Base-by-base conservation (phyloP, 2,329 filamentous ascomycete species). In the Botrytis sinoallii region DNA sequence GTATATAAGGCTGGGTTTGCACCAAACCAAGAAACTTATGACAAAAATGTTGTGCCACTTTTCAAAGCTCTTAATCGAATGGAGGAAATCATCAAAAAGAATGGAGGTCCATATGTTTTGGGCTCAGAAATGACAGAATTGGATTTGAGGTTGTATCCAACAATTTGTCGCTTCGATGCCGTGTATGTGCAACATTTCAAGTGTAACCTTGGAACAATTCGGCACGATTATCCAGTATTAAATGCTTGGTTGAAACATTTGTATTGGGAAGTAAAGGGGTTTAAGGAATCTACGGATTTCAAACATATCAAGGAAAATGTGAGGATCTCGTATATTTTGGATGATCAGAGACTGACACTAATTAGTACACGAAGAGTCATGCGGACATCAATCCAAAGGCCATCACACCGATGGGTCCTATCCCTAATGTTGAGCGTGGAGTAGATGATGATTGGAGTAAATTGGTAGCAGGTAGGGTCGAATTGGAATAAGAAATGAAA, bases 361-460 rank as follows among this genome's bases (percentile, higher is more conserved):
- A 81, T 97, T 88, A 96, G 82, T 96, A 98, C 84, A 98, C 98
- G 85, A 98, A 97, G 88, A 92, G 85, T 81, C 89, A 91, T 81
- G 38, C 20, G 16, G 88, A 91, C 82, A 90, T 92, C 80, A 92
- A 92, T 82, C 90, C 90, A 20, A 82, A 85, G 70, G 85, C 86
- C 38, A 97, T 98, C 80, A 96, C 93, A 35, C 95, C 95, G 1
- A 82, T 97, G 55, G 95, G 95, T 0, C 95, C 95, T 12, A 79
- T 94, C 80, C 95, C 95, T 66, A 87, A 97, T 84, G 91, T 98
- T 75, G 80, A 98, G 82, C 88, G 88, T 6, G 84, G 92, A 77
- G 90, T 92, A 8, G 48, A 68, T 22, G 9, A 57, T 12, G 66
- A 68, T 42, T 68, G 66, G 66, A 57, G 35, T 78, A 91, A 89